Conservation (phyloP, 2,329 filamentous ascomycete species). For the Aspergillus hiratsukae region DNA sequence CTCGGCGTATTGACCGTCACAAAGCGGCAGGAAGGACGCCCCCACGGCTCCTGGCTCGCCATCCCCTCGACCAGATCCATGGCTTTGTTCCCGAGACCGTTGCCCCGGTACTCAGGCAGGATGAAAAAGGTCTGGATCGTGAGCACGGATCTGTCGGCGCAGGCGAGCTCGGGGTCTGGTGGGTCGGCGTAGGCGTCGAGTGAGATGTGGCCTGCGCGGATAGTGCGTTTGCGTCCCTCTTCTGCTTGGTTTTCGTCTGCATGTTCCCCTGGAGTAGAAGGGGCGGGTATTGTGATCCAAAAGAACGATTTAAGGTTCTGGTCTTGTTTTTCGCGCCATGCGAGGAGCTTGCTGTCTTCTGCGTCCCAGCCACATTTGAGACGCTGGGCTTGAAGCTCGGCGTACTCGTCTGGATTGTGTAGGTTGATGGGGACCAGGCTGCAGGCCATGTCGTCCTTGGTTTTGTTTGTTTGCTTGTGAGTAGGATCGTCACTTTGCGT, state of each 20-base stretch:
- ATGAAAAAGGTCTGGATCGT: conserved; percentile 25
- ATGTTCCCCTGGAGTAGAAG: background rate
- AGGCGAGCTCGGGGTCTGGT: conserved; percentile 12
- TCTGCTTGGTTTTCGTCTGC: background rate
- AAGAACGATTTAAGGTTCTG: conserved; percentile 14
- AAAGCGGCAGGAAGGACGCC: conserved; percentile 15
- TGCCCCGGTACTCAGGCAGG: conserved; percentile 15
- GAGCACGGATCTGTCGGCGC: conserved; percentile 13
- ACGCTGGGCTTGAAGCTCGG: conserved; percentile 13
- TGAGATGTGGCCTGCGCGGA: conserved; percentile 25
- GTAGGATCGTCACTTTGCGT: no score
- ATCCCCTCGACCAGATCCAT: conserved; percentile 17
- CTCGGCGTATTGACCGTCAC: conserved; percentile 17
- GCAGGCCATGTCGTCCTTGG: conserved; percentile 1
- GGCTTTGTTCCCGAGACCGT: conserved; percentile 13
- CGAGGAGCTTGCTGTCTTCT: conserved; percentile 1
- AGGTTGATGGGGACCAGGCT: conserved; percentile 16
- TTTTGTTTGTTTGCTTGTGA: no score
- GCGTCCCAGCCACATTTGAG: conserved; percentile 14
- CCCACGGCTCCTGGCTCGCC: conserved; percentile 11
- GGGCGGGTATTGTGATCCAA: conserved; percentile 12
- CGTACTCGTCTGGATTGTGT: conserved; percentile 6
- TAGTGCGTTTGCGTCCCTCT: background rate
- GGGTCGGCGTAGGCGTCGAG: conserved; percentile 20
- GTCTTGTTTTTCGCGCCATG: conserved; percentile 11